Evolutionary conservation across 1,284 basidiomycete genomes (phyloP), one percentile per base, ranked within the genome.

Genomic region (Mycosarcoma mackinlayi): DNA sequence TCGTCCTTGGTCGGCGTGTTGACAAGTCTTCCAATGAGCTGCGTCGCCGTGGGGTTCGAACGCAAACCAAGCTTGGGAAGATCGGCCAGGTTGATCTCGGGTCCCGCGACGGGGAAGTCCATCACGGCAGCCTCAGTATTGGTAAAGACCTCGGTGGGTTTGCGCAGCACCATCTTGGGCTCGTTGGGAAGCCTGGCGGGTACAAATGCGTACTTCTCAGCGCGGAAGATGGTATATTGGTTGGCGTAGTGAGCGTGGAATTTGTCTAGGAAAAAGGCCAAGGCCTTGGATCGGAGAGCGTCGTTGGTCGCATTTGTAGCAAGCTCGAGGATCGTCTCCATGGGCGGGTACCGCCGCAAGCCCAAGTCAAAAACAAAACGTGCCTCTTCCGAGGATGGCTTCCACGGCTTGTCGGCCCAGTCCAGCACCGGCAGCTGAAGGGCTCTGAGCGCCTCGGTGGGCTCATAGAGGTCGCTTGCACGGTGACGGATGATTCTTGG

Each of bases 331-430:
- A 94, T 82, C 0, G 86, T 86, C 8, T 88, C 85, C 30, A 95
- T 81, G 1, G 91, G 88, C 1, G 94, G 94, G 64, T 86, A 86
- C 5, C 89, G 87, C 40, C 86, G 87, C 18, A 98, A 84, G 3
- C 94, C 95, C 14, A 98, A 85, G 6, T 87, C 85, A 81, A 88
- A 91, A 23, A 97, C 84, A 71, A 98, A 88, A 77, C 90, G 92
- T 0, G 93, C 95, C 93, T 76, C 25, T 19, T 74, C 56, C 8
- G 52, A 75, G 8, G 41, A 42, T 3, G 56, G 31, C 45, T 74
- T 68, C 80, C 80, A 82, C 18, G 55, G 24, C 41, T 67, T 86
- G 9, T 86, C 86, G 1, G 91, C 90, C 94, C 94, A 98, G 76
- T 93, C 92, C 35, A 98, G 86, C 1, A 95, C 81, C 0, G 94